Conservation (phyloP, 140 eudicot genomes). For the Erigeron philadelphicus region DNA sequence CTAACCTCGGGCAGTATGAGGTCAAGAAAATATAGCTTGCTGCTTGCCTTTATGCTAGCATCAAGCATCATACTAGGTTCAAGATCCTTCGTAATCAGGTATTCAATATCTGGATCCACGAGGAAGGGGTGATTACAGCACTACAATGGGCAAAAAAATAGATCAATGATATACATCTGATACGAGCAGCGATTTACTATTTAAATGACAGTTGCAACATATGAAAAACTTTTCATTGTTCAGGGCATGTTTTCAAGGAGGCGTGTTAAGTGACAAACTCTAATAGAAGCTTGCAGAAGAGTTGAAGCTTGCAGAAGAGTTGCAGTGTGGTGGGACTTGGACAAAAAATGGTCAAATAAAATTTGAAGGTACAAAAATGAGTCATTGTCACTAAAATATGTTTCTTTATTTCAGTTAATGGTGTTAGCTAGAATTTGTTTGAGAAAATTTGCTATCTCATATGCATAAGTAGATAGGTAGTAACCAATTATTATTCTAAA, state of each 20-base stretch:
- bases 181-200: background rate
- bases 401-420: conserved; percentile 35
- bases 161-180: conserved; percentile 5
- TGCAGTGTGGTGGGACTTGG: conserved; percentile 1
- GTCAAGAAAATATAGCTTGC: conserved; percentile 70
- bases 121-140: conserved; percentile 87
- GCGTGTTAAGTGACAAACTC: no score
- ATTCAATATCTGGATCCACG: conserved; percentile 42
- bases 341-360: background rate
- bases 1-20: conserved; percentile 49
- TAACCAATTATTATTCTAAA: background rate
- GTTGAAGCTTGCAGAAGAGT: no score
- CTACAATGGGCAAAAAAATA: conserved; percentile 32
- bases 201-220: no score
- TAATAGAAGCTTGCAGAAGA: no score
- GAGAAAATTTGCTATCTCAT: background rate
- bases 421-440: background rate
- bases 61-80: conserved; percentile 34
- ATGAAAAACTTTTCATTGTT: no score
- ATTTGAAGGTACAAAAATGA: conserved; percentile 8
- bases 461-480: background rate
- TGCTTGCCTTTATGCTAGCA: conserved; percentile 59
- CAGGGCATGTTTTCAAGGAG: no score
- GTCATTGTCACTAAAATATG: conserved; percentile 48
- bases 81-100: conserved; percentile 31